Evolutionary conservation across 257 asterid genomes (phyloP), one percentile per base, ranked within the genome.

Genomic region (Anisodus tanguticus): DNA sequence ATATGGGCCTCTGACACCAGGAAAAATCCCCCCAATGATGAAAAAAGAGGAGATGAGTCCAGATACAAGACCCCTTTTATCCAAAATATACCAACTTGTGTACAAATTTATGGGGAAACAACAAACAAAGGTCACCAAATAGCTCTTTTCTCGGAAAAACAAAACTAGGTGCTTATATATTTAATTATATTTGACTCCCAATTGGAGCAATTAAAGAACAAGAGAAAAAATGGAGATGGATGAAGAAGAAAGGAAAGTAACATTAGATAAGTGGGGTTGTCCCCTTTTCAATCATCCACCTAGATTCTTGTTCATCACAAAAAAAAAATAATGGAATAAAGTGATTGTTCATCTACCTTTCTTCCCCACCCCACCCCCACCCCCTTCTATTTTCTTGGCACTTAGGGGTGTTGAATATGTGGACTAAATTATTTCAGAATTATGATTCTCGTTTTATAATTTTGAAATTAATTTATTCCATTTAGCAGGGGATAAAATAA

Each of bases 41-140:
- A 81, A 39, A 54, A 76, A 66, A 45, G 45, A 3, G 59, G 41
- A 58, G 80, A 67, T 47, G 71, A 12, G 37, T 41, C 80, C 84
- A 83, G 88, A 87, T 81, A 71, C 88, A 71, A 85, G 82, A 67
- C 37, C 85, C 87, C 76, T 58, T 77, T 70, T 39, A 59, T 53
- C 41, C 63, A 87, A 47, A 77, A 37, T 45, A 35, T 43, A 12
- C 81, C 49, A 77, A 53, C 64, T 77, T 74, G 41, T 74, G 81
- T 35, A 67, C 49, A 67, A 67, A 66, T 31, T 66, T 31, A 66
- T 66, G 74, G 74, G 72, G 74, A 66, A 66, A 47, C 35, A 66
- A 66, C 16, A 54, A 58, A 16, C 31, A 35, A 66, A 35, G 74
- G 47, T 16, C 60, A 74, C 59, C 59, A 72, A 31, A 41, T 41